phyloP scores from a whole-genome alignment of 345 rosid genomes.

The Eucalyptus cloeziana region DNA sequence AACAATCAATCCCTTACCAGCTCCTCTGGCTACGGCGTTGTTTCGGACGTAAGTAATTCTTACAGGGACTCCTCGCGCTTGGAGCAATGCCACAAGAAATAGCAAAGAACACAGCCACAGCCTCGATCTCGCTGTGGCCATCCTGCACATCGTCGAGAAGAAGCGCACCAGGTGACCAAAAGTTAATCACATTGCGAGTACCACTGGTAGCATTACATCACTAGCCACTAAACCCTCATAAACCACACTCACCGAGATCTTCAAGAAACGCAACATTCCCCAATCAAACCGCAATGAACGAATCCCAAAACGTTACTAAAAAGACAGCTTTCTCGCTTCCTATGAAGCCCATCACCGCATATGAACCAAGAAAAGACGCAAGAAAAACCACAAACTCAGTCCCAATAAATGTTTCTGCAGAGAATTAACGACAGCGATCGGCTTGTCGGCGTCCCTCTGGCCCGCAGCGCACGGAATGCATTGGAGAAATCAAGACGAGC shows the following conservation, averaged over 20 bases:
- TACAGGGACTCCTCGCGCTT: constrained; percentile 33
- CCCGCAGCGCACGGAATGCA: background rate
- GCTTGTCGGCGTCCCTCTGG: background rate
- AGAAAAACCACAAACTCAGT: background rate
- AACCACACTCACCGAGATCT: background rate
- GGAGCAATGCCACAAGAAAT: constrained; percentile 22
- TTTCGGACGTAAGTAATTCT: constrained; percentile 42
- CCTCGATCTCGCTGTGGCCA: constrained; percentile 37
- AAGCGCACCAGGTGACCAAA: background rate
- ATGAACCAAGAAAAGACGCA: background rate
- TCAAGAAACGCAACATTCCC: background rate
- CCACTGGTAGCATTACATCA: background rate
- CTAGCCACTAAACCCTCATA: background rate
- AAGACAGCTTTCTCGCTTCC: background rate
- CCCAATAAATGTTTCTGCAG: background rate
- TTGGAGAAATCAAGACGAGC: background rate
- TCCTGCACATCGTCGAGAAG: constrained; percentile 22
- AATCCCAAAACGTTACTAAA: background rate
- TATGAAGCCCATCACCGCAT: background rate
- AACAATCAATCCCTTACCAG: constrained; percentile 36
- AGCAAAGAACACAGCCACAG: constrained; percentile 28
- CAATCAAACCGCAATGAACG: background rate
- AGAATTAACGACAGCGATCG: background rate
- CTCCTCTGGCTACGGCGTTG: constrained; percentile 71
- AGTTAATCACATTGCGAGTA: background rate